Percentiles rank a stretch among this genome's conserved stretches.
Evolutionary conservation across 2,329 filamentous ascomycete genomes (phyloP).

Genomic region (Sporothrix sp.): DNA sequence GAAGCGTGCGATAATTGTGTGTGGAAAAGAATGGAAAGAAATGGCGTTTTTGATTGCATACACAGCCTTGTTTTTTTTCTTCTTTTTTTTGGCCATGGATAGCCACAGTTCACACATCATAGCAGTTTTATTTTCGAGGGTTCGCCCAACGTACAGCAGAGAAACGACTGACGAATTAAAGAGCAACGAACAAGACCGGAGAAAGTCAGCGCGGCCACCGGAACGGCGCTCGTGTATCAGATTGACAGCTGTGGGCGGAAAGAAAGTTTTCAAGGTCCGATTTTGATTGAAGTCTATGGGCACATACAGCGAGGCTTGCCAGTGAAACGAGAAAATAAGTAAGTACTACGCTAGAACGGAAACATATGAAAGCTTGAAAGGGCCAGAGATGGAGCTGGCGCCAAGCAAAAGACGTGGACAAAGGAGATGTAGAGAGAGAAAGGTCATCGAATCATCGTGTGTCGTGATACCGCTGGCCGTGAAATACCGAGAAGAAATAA

Average conservation of each 20-base stretch:
- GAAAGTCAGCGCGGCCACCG: not conserved
- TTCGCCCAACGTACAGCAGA: too few species aligned
- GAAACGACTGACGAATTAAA: not conserved
- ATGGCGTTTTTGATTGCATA: not conserved
- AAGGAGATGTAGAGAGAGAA: not conserved
- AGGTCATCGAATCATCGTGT: not conserved
- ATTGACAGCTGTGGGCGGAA: not conserved
- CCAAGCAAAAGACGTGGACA: not conserved
- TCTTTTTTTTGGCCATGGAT: not conserved
- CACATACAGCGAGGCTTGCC: not conserved
- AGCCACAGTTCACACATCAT: not conserved
- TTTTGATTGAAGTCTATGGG: too few species aligned
- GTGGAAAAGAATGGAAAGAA: not conserved
- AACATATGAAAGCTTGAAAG: not conserved
- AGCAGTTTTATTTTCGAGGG: not conserved
- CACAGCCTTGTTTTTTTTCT: not conserved
- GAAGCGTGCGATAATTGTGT: not conserved
- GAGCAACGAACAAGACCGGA: not conserved
- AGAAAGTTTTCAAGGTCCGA: not conserved
- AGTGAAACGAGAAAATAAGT: too few species aligned
- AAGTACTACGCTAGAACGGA: too few species aligned
- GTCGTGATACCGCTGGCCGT: not conserved
- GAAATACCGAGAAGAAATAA: too few species aligned
- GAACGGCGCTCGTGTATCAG: slow-evolving; percentile 2
- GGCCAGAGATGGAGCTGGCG: not conserved